Evolutionary conservation across 2,329 filamentous ascomycete genomes (phyloP), one percentile per base, ranked within the genome.

Genomic region (Colletotrichum endophyticum): DNA sequence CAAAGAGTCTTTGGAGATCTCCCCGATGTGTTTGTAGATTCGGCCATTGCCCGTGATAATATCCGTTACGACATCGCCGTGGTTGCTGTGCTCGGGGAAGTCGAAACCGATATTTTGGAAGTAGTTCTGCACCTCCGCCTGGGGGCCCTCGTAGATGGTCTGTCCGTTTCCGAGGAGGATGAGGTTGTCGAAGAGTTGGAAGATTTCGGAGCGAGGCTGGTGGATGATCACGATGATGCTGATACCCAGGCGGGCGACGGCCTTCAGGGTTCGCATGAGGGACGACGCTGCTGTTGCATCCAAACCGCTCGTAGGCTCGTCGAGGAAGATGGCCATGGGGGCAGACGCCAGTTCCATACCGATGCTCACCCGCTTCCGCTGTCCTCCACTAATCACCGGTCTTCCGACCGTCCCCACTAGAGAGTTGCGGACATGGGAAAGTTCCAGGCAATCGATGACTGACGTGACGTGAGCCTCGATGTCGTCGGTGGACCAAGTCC

Each of bases 191-290:
- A 93, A 87, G 70, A 89, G 84, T 73, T 89, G 86, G 80, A 92
- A 92, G 36, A 92, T 92, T 78, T 92, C 89, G 63, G 88, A 84
- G 8, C 91, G 86, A 4, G 91, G 91, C 79, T 93, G 91, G 79
- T 92, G 91, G 76, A 92, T 91, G 73, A 91, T 91, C 61, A 89
- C 87, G 69, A 92, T 89, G 56, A 91, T 88, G 4, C 90, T 91
- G 15, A 92, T 90, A 3, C 91, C 91, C 0, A 91, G 84, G 3
- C 86, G 85, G 9, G 89, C 88, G 59, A 92, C 87, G 2, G 88
- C 87, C 73, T 89, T 88, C 8, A 92, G 83, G 1, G 90, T 88
- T 4, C 84, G 84, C 86, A 92, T 91, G 36, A 92, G 89, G 6
- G 88, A 91, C 1, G 86, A 87, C 0, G 91, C 91, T 11, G 89